A percentile compares a stretch with the other conserved stretches of the same genome.
These are phyloP conservation scores for Jackrogersella minutella DNA, from an alignment of 495 filamentous ascomycete species.

Conservation along the genomic window DNA sequence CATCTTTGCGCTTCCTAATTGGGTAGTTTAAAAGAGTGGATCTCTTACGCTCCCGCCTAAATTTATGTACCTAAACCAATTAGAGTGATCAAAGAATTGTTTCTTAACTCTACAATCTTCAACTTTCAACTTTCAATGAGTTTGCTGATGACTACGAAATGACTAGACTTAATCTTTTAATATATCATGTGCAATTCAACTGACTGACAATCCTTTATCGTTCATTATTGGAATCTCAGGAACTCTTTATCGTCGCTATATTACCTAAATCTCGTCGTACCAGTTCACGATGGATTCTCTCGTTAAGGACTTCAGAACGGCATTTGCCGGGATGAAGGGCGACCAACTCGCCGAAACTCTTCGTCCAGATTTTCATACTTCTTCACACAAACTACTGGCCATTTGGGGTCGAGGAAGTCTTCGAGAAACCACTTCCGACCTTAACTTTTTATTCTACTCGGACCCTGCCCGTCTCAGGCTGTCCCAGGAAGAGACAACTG, in stretches of 20 bases:
- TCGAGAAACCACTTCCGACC: constrained; percentile 31
- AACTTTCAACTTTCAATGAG: not conserved
- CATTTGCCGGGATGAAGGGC: constrained; percentile 64
- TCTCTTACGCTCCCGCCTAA: not conserved
- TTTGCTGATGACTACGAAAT: not conserved
- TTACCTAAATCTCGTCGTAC: not conserved
- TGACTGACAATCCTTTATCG: not conserved
- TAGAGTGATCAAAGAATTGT: constrained; percentile 23
- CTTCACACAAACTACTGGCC: constrained; percentile 64
- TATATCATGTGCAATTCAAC: constrained; percentile 11
- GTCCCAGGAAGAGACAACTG: constrained; percentile 68
- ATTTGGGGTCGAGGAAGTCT: constrained; percentile 59
- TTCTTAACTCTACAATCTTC: not conserved
- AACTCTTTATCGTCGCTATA: not conserved
- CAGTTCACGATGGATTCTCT: constrained; percentile 66
- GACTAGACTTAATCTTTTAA: not conserved
- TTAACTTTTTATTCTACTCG: constrained; percentile 40
- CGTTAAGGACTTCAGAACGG: constrained; percentile 67
- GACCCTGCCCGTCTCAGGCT: constrained; percentile 50
- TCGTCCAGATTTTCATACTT: constrained; percentile 66
- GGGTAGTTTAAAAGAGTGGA: not conserved
- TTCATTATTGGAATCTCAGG: not conserved
- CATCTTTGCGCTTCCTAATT: too few relatives aligned
- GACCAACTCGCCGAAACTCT: constrained; percentile 73
- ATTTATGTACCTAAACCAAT: constrained; percentile 20